A percentile compares a stretch with the other conserved stretches of the same genome.
Conservation (phyloP, 371 early-diverging fungal species). For the Cokeromyces recurvatus region DNA sequence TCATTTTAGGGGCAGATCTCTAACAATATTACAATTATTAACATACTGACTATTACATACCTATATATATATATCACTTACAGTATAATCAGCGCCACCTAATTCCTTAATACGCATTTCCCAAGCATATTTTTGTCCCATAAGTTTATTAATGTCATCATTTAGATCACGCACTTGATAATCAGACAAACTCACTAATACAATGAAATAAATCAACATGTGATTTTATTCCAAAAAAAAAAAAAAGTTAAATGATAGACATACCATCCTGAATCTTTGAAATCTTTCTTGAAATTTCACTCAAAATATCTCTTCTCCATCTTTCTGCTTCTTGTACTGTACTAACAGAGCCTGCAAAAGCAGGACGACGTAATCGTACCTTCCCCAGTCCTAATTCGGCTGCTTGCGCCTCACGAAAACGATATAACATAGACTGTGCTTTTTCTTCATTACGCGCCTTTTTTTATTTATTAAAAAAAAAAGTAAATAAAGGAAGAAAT, state of each 20-base stretch:
- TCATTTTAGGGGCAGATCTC: conserved; percentile 70
- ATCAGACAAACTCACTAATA: conserved; percentile 74
- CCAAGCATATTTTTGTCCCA: conserved; percentile 92
- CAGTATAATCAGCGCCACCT: conserved; percentile 92
- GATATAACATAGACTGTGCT: conserved; percentile 96
- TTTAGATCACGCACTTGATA: conserved; percentile 92
- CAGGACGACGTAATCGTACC: conserved; percentile 69
- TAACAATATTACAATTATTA: conserved; percentile 13
- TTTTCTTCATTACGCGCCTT: conserved; percentile 98
- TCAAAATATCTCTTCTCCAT: conserved; percentile 86
- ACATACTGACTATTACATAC: no score
- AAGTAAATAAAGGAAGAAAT: not conserved
- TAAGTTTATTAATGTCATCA: conserved; percentile 91
- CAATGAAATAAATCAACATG: not conserved
- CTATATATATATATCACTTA: no score
- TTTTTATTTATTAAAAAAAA: no score
- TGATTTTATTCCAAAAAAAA: no score
- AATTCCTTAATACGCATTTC: conserved; percentile 87
- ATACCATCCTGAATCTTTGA: conserved; percentile 89
- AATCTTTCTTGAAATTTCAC: conserved; percentile 85
- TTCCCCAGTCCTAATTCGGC: conserved; percentile 75
- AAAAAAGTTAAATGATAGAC: conserved; percentile 1
- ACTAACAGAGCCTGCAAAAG: conserved; percentile 63
- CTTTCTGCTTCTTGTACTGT: conserved; percentile 77
- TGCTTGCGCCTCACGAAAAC: conserved; percentile 92